These are phyloP conservation scores for Marasmius fiardii DNA, from an alignment of 1,284 basidiomycete genomes.

Conservation along the genomic window DNA sequence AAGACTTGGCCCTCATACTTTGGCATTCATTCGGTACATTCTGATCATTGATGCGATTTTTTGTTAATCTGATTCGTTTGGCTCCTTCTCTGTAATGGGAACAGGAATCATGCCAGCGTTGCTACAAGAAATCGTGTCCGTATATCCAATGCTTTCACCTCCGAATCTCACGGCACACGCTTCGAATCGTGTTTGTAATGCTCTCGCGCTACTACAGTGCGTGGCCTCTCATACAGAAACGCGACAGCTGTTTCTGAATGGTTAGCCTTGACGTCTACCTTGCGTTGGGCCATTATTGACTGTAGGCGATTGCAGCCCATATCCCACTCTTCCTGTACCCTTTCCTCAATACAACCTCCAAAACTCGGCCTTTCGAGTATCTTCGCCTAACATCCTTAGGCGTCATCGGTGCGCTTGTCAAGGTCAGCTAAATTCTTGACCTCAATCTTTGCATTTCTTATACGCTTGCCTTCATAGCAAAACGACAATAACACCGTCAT, in stretches of 20 bases:
- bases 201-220: constrained; percentile 95
- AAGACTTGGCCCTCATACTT: constrained; percentile 94
- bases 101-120: constrained; percentile 98
- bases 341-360: constrained; percentile 98
- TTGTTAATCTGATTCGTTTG: not conserved
- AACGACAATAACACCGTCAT: constrained; percentile 99
- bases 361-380: constrained; percentile 99
- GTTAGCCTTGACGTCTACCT: constrained; percentile 35
- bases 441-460: not conserved
- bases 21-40: constrained; percentile 98
- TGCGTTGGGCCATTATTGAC: not conserved
- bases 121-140: constrained; percentile 97
- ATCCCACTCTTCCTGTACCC: constrained; percentile 99
- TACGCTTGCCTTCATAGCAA: constrained; percentile 54
- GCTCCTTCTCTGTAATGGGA: not conserved
- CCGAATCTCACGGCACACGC: constrained; percentile 97
- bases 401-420: constrained; percentile 98
- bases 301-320: constrained; percentile 66
- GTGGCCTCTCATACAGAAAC: constrained; percentile 96
- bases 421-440: constrained; percentile 45
- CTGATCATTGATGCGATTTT: not conserved
- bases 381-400: constrained; percentile 96
- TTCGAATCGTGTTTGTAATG: constrained; percentile 99
- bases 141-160: constrained; percentile 94
- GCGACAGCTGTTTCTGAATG: constrained; percentile 87